Percentiles rank a stretch among this genome's conserved stretches.
Evolutionary conservation across 2,329 filamentous ascomycete genomes (phyloP).

Genomic region (Calonectria montana): DNA sequence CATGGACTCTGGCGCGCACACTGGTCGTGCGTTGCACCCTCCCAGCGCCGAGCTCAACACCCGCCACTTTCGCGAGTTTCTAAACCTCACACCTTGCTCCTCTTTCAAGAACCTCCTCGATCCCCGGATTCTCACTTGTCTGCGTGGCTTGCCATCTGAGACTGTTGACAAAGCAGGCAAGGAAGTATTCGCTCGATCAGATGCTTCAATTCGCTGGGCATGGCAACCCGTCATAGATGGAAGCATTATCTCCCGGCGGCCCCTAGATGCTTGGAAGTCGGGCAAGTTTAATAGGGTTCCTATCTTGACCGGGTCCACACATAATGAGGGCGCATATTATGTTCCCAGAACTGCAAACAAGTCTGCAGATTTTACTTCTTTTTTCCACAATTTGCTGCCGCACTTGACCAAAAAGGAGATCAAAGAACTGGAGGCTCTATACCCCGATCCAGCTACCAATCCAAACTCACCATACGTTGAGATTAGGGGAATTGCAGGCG

Average conservation of each 20-base stretch:
- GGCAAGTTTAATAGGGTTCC: constrained; percentile 47
- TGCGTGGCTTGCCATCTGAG: constrained; percentile 39
- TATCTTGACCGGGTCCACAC: constrained; percentile 43
- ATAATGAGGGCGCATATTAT: constrained; percentile 47
- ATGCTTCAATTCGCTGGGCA: constrained; percentile 46
- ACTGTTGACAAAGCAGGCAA: constrained; percentile 43
- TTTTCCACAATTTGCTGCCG: constrained; percentile 44
- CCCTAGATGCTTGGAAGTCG: constrained; percentile 46
- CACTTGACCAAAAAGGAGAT: constrained; percentile 31
- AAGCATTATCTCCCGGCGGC: constrained; percentile 44
- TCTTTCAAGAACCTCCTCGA: constrained; percentile 40
- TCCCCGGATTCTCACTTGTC: constrained; percentile 39
- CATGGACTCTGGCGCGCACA: constrained; percentile 47
- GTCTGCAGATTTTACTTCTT: constrained; percentile 38
- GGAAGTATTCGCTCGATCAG: constrained; percentile 41
- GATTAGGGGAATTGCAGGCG: constrained; percentile 22
- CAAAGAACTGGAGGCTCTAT: constrained; percentile 29
- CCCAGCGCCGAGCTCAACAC: constrained; percentile 41
- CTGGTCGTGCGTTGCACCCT: constrained; percentile 43
- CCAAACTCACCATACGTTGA: constrained; percentile 32
- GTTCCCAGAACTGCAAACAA: constrained; percentile 34
- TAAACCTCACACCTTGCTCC: constrained; percentile 43
- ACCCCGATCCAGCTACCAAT: constrained; percentile 32
- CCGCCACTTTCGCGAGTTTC: constrained; percentile 44
- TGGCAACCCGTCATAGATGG: constrained; percentile 48